Evolutionary conservation across 345 rosid genomes (phyloP), one percentile per base, ranked within the genome.

Genomic region (Salix dunnii): DNA sequence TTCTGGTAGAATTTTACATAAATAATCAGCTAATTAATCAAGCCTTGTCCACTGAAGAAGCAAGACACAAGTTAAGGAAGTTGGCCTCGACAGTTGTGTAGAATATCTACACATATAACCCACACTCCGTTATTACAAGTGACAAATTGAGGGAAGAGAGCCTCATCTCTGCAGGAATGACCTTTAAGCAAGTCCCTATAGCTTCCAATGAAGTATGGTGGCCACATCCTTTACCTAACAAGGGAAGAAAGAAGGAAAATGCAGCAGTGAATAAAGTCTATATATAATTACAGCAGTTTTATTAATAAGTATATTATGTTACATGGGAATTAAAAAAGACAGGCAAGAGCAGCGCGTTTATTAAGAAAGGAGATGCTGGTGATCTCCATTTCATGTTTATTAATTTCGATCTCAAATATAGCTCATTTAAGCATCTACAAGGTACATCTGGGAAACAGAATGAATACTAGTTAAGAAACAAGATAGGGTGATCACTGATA

Each of bases 151-250:
- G 40, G 77, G 76, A 76, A 78, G 73, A 70, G 72, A 75, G 78
- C 81, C 86, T 79, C 83, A 72, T 79, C 80, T 81, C 69, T 73
- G 82, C 81, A 72, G 84, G 75, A 17, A 81, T 18, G 61, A 55
- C 78, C 74, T 76, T 68, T 81, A 73, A 78, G 82, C 82, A 78
- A 80, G 74, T 78, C 86, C 80, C 85, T 88, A 87, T 83, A 94
- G 98, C 97, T 92, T 92, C 98, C 98, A 94, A 86, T 94, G 98
- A 74, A 94, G 97, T 78, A 94, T 90, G 78, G 97, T 91, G 85
- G 98, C 97, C 89, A 94, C 98, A 92, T 94, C 98, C 90, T 91
- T 94, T 77, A 94, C 97, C 97, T 92, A 90, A 74, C 86, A 89
- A 83, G 76, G 70, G 42, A 63, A 80, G 77, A 76, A 72, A 69